These are phyloP conservation scores for Hemisphaericaspora xylofermentans DNA, from an alignment of 1,139 yeast genomes.

Conservation along the genomic window DNA sequence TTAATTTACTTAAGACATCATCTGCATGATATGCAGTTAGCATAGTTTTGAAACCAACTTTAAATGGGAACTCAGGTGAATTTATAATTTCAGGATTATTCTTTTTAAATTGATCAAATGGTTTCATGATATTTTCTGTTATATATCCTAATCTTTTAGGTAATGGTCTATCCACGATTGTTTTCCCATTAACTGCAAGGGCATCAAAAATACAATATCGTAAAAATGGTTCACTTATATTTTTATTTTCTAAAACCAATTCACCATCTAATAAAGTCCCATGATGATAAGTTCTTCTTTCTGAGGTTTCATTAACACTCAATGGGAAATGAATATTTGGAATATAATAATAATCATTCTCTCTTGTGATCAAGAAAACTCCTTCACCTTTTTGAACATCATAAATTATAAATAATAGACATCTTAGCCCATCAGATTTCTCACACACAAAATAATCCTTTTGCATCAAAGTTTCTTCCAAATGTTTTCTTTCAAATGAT, in stretches of 20 bases:
- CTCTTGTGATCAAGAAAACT: conserved; percentile 76
- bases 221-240: conserved; percentile 48
- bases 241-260: conserved; percentile 59
- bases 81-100: conserved; percentile 70
- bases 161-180: conserved; percentile 66
- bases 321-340: conserved; percentile 85
- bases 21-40: conserved; percentile 75
- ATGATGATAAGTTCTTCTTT: conserved; percentile 62
- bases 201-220: conserved; percentile 91
- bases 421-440: conserved; percentile 90
- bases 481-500: conserved; percentile 76
- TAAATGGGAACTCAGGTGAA: conserved; percentile 74
- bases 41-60: conserved; percentile 84
- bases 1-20: conserved; percentile 72
- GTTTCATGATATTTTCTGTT: conserved; percentile 77
- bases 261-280: conserved; percentile 95
- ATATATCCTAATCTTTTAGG: conserved; percentile 86
- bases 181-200: conserved; percentile 74
- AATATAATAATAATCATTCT: conserved; percentile 78
- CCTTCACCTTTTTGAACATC: conserved; percentile 77
- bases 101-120: conserved; percentile 69
- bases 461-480: conserved; percentile 58
- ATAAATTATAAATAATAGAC: conserved; percentile 64
- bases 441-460: conserved; percentile 85
- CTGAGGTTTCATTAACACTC: conserved; percentile 46